These are phyloP conservation scores for Penicillium goetzii DNA, from an alignment of 495 filamentous ascomycete genomes.

Conservation along the genomic window DNA sequence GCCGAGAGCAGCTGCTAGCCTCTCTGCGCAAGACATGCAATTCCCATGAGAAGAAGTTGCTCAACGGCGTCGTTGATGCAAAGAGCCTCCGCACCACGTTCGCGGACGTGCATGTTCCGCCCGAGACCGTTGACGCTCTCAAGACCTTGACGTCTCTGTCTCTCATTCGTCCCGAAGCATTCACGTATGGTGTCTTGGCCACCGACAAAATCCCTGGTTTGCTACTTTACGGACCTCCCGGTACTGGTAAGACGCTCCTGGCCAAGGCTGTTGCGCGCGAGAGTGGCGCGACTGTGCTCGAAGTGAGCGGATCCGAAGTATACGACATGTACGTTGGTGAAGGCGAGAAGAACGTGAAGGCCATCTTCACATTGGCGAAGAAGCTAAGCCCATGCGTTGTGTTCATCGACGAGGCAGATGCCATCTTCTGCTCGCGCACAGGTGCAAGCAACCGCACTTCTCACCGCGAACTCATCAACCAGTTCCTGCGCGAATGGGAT, in stretches of 20 bases:
- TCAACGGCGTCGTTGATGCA: constrained; percentile 80
- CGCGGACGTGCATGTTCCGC: constrained; percentile 75
- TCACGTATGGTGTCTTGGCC: constrained; percentile 91
- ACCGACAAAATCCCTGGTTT: constrained; percentile 89
- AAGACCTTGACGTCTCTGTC: constrained; percentile 90
- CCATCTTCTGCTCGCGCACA: constrained; percentile 78
- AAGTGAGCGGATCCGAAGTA: constrained; percentile 74
- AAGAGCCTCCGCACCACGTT: constrained; percentile 85
- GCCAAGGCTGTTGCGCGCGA: constrained; percentile 97
- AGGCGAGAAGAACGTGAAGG: constrained; percentile 94
- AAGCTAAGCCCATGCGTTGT: constrained; percentile 93
- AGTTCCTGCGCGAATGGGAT: constrained; percentile 98
- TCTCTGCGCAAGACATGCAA: constrained; percentile 61
- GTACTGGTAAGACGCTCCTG: constrained; percentile 93
- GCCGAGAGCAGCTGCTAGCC: constrained; percentile 40
- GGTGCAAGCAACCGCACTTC: constrained; percentile 58
- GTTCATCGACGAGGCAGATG: constrained; percentile 97
- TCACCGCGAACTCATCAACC: constrained; percentile 93
- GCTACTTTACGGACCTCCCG: constrained; percentile 91
- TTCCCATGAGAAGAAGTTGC: constrained; percentile 77
- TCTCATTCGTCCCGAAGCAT: constrained; percentile 87
- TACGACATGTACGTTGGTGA: constrained; percentile 97
- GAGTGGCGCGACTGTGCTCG: constrained; percentile 82
- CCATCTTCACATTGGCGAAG: constrained; percentile 87
- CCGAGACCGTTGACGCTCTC: constrained; percentile 83